A percentile compares a stretch with the other conserved stretches of the same genome.
Conservation (phyloP, 768 basidiomycete species). For the Suillus alpinus region DNA sequence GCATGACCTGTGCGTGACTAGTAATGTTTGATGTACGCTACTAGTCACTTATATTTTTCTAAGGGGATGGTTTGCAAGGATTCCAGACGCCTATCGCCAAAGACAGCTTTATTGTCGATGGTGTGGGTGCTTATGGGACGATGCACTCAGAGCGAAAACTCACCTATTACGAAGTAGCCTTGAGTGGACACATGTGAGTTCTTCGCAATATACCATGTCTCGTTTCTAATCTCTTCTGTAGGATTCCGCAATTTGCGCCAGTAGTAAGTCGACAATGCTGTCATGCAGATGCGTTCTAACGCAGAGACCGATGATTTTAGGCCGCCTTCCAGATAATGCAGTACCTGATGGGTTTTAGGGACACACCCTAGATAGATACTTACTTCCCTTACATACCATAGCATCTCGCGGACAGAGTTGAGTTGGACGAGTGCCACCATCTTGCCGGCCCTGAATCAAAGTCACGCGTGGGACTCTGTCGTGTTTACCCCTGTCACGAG, state of each 20-base stretch:
- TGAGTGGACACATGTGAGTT: conserved; percentile 65
- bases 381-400: too few species aligned
- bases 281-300: not conserved
- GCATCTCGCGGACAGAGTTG: not conserved
- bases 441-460: not conserved
- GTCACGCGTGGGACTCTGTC: not conserved
- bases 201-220: not conserved
- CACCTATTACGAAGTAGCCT: conserved; percentile 62
- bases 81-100: conserved; percentile 66
- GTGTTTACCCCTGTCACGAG: not conserved
- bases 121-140: conserved; percentile 63
- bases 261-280: conserved; percentile 35
- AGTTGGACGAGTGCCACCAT: not conserved
- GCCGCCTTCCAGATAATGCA: conserved; percentile 64
- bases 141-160: conserved; percentile 65
- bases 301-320: conserved; percentile 23
- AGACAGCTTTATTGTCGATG: conserved; percentile 71
- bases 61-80: conserved; percentile 43
- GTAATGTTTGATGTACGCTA: too few species aligned
- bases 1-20: conserved; percentile 41
- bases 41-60: not conserved
- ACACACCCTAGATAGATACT: conserved; percentile 34
- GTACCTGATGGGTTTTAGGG: conserved; percentile 57
- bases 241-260: conserved; percentile 62
- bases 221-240: not conserved